Percentiles rank a stretch among this genome's conserved stretches.
These are phyloP conservation scores for Talaromyces adpressus DNA, from an alignment of 495 filamentous ascomycete genomes.

Conservation along the genomic window DNA sequence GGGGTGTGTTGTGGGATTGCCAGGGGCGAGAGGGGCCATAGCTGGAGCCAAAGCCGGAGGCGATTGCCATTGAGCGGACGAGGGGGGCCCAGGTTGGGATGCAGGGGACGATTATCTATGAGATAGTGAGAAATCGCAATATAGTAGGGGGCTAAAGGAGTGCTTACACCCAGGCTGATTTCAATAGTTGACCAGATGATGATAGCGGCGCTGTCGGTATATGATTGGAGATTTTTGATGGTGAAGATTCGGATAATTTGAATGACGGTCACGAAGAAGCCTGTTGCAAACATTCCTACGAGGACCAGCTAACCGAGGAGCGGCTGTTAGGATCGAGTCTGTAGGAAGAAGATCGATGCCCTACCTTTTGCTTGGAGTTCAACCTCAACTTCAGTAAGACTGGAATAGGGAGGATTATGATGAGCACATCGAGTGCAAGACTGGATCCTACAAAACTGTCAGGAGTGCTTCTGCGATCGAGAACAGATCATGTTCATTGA, in stretches of 20 bases:
- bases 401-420: constrained; percentile 44
- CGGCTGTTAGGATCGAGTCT: no score
- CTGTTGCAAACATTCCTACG: constrained; percentile 39
- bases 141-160: neutral
- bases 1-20: neutral
- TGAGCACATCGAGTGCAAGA: constrained; percentile 40
- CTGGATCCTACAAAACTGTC: constrained; percentile 13
- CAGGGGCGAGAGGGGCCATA: neutral
- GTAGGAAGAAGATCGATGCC: neutral
- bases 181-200: constrained; percentile 48
- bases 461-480: no score
- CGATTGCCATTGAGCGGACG: constrained; percentile 31
- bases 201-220: constrained; percentile 37
- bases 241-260: constrained; percentile 49
- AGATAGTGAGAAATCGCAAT: neutral
- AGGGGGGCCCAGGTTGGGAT: constrained; percentile 45
- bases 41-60: constrained; percentile 14
- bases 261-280: constrained; percentile 46
- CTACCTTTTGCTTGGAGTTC: constrained; percentile 16
- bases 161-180: constrained; percentile 36
- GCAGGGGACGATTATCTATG: constrained; percentile 37
- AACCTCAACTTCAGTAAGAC: constrained; percentile 34
- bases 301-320: constrained; percentile 27
- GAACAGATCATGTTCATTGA: neutral
- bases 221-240: constrained; percentile 32